Evolutionary conservation across 1,139 yeast genomes (phyloP).

Genomic region (Tardiomyces digboiensis): DNA sequence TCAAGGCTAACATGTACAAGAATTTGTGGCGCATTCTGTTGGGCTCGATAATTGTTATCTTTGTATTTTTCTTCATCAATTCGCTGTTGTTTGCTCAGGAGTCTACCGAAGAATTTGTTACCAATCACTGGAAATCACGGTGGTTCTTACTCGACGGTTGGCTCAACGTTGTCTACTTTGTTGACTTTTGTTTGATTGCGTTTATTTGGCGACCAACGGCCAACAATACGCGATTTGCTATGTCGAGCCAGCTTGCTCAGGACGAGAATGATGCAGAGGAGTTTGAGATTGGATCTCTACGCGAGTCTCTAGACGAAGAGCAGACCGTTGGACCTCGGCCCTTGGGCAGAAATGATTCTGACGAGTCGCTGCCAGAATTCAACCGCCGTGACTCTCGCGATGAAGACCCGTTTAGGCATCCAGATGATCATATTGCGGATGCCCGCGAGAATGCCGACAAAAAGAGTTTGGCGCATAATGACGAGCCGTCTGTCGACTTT

Average conservation of each 20-base stretch:
- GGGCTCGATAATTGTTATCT: conserved; percentile 47
- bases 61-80: conserved; percentile 52
- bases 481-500: no score
- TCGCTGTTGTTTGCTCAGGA: conserved; percentile 65
- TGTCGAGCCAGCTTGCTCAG: conserved; percentile 86
- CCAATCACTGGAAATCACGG: conserved; percentile 86
- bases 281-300: conserved; percentile 34
- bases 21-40: conserved; percentile 67
- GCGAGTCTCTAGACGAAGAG: conserved; percentile 29
- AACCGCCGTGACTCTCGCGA: not conserved
- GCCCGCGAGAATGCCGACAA: not conserved
- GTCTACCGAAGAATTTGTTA: conserved; percentile 68
- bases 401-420: not conserved
- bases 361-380: not conserved
- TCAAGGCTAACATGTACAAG: conserved; percentile 81
- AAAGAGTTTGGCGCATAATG: no score
- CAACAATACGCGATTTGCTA: conserved; percentile 89
- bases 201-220: conserved; percentile 98
- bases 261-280: conserved; percentile 61
- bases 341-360: conserved; percentile 1
- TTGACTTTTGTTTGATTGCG: conserved; percentile 76
- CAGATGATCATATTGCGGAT: not conserved
- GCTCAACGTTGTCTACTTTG: conserved; percentile 84
- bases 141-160: conserved; percentile 89
- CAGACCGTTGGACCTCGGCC: conserved; percentile 10